phyloP scores from a whole-genome alignment of 148 eudicot genomes.

The Limonium bicolor region DNA sequence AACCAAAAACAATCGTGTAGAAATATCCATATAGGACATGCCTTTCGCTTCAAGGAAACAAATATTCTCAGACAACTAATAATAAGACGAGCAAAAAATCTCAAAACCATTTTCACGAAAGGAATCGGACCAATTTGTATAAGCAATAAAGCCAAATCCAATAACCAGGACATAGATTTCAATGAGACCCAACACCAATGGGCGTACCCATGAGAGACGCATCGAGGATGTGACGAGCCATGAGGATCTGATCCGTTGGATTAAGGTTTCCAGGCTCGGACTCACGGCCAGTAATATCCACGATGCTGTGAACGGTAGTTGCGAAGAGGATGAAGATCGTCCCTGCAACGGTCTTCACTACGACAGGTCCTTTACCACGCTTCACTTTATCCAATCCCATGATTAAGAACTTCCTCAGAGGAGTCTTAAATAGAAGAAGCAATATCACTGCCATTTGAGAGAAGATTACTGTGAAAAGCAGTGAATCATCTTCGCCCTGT shows the following conservation, averaged over 20 bases:
- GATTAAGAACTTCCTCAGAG: conserved; percentile 13
- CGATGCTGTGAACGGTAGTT: conserved; percentile 5
- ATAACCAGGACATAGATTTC: too few relatives aligned
- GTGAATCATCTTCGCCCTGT: conserved; percentile 24
- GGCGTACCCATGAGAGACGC: conserved; percentile 25
- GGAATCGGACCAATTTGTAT: too few relatives aligned
- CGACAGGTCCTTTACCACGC: conserved; percentile 16
- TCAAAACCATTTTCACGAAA: too few relatives aligned
- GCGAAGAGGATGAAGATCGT: conserved; percentile 12
- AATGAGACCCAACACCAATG: background rate
- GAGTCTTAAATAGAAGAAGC: conserved; percentile 20
- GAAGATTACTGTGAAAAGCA: conserved; percentile 15
- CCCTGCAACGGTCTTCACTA: conserved; percentile 15
- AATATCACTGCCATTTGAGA: conserved; percentile 15
- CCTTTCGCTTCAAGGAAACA: too few relatives aligned
- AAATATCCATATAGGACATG: too few relatives aligned
- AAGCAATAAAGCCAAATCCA: too few relatives aligned
- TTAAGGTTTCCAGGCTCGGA: conserved; percentile 14
- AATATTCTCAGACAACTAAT: too few relatives aligned
- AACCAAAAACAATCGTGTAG: too few relatives aligned
- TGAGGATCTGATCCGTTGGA: conserved; percentile 20
- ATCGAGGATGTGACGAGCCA: conserved; percentile 14
- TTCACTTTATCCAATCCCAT: conserved; percentile 23
- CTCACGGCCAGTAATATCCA: conserved; percentile 6
- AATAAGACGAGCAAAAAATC: too few relatives aligned